These are phyloP conservation scores for Macrolepiota albuminosa DNA, from an alignment of 768 basidiomycete genomes.

Conservation along the genomic window DNA sequence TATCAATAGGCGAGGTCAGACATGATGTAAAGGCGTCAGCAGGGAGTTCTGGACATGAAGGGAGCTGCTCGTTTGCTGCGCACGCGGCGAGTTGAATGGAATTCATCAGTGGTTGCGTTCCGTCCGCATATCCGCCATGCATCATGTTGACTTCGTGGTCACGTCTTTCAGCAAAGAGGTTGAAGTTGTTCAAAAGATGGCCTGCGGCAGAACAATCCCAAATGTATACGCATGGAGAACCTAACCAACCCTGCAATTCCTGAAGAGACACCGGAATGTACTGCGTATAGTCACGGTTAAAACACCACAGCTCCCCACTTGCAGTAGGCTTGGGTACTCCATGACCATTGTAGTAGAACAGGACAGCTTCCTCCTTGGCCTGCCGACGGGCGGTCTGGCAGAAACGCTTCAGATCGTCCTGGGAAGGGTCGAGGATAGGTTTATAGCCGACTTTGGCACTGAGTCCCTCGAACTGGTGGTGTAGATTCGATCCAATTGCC, in stretches of 20 bases:
- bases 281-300: slow-evolving; percentile 95
- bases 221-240: slow-evolving; percentile 93
- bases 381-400: slow-evolving; percentile 79
- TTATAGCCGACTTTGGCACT: slow-evolving; percentile 94
- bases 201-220: slow-evolving; percentile 99
- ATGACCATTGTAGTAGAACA: slow-evolving; percentile 98
- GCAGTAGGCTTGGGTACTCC: slow-evolving; percentile 96
- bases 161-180: slow-evolving; percentile 67
- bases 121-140: slow-evolving; percentile 57
- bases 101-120: slow-evolving; percentile 70
- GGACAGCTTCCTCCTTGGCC: slow-evolving; percentile 88
- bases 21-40: slow-evolving; percentile 98
- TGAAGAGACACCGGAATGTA: slow-evolving; percentile 95
- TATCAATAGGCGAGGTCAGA: slow-evolving; percentile 96
- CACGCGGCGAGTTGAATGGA: slow-evolving; percentile 96
- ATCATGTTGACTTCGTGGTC: slow-evolving; percentile 59
- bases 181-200: slow-evolving; percentile 87
- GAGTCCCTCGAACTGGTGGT: slow-evolving; percentile 93
- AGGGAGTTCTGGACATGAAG: slow-evolving; percentile 93
- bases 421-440: slow-evolving; percentile 89
- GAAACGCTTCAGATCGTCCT: slow-evolving; percentile 88
- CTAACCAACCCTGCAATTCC: slow-evolving; percentile 91
- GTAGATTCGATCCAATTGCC: slow-evolving; percentile 87
- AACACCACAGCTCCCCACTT: slow-evolving; percentile 97
- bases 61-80: slow-evolving; percentile 83